These are phyloP conservation scores for Flaveria linearis DNA, from an alignment of 129 eudicot genomes.

Conservation along the genomic window DNA sequence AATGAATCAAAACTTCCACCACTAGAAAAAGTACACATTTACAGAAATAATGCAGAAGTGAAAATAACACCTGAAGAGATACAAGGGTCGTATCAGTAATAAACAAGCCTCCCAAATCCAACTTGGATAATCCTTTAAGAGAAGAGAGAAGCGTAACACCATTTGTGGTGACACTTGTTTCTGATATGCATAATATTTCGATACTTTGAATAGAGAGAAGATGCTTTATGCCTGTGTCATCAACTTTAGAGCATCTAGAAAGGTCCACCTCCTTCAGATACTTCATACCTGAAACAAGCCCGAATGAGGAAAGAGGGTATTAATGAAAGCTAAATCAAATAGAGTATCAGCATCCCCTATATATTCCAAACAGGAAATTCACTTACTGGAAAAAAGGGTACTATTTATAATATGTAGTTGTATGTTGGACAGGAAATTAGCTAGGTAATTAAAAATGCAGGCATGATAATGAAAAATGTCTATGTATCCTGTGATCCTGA, in stretches of 20 bases:
- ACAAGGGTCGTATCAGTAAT: conserved; percentile 60
- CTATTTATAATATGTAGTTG: neutral
- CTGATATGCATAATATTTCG: conserved; percentile 67
- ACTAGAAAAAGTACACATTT: neutral
- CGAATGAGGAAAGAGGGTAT: conserved; percentile 6
- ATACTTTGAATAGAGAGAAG: conserved; percentile 62
- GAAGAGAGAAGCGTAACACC: conserved; percentile 72
- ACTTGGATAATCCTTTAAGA: conserved; percentile 46
- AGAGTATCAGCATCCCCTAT: conserved; percentile 14
- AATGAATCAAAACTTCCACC: neutral
- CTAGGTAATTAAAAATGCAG: neutral
- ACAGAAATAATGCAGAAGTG: neutral
- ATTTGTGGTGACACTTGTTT: conserved; percentile 73
- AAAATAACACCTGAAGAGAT: conserved; percentile 69
- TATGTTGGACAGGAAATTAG: neutral
- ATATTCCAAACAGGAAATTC: conserved; percentile 18
- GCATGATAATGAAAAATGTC: neutral
- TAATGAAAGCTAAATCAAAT: conserved; percentile 6
- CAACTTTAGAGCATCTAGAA: conserved; percentile 79
- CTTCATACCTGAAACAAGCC: conserved; percentile 53
- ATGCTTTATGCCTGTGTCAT: conserved; percentile 79
- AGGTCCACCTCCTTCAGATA: conserved; percentile 75
- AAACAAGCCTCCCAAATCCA: conserved; percentile 92
- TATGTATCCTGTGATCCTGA: neutral
- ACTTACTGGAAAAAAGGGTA: neutral